Percentiles rank a stretch among this genome's conserved stretches.
Evolutionary conservation across 352 stramenopile species (phyloP).

Genomic region (Peronospora destructor): DNA sequence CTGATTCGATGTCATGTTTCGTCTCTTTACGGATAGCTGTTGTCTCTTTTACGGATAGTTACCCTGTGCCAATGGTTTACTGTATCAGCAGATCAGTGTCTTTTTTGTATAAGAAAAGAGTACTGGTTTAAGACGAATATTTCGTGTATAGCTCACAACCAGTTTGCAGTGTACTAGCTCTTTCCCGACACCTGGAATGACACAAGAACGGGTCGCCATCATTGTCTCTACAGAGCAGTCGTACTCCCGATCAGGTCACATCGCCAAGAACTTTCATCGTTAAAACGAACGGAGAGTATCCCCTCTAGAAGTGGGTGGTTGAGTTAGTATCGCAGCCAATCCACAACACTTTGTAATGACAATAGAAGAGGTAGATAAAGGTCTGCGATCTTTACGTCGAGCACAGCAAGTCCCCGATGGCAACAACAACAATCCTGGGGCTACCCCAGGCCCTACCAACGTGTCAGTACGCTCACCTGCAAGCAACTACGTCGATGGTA

Average conservation of each 20-base stretch:
- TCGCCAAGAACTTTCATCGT: constrained; percentile 6
- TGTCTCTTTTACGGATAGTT: too few species aligned
- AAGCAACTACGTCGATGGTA: constrained; percentile 25
- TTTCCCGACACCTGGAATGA: too few species aligned
- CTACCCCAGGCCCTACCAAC: constrained; percentile 14
- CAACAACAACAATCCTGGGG: not conserved
- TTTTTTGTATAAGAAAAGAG: too few species aligned
- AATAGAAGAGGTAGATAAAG: not conserved
- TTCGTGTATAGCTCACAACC: not conserved
- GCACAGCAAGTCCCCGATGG: constrained; percentile 10
- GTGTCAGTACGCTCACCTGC: constrained; percentile 30
- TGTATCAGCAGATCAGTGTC: too few species aligned
- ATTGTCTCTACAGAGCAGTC: constrained; percentile 8
- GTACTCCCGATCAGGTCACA: constrained; percentile 21
- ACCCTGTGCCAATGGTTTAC: too few species aligned
- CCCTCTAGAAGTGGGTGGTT: not conserved
- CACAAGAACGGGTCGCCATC: constrained; percentile 18
- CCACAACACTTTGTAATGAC: constrained; percentile 10
- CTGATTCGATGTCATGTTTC: too few species aligned
- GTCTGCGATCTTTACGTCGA: constrained; percentile 2
- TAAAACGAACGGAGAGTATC: not conserved
- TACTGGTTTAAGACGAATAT: too few species aligned
- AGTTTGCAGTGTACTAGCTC: too few species aligned
- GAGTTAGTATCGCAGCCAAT: constrained; percentile 3
- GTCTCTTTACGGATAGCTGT: too few species aligned